These are phyloP conservation scores for Geotrichum aggregatum DNA, from an alignment of 1,139 yeast species.

Conservation along the genomic window DNA sequence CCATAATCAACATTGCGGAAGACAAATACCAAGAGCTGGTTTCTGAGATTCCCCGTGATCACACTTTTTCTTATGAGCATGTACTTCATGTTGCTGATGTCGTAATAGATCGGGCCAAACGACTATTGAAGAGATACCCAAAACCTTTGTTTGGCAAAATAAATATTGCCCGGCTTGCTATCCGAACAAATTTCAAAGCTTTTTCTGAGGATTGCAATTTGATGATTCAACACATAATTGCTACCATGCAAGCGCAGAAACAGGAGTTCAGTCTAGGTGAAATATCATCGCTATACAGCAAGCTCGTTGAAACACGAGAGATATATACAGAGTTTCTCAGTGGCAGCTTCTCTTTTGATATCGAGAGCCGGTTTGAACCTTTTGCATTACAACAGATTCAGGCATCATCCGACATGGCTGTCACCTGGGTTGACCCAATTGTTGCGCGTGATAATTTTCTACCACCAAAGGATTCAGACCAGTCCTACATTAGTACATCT, in stretches of 20 bases:
- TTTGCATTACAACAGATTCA: constrained; percentile 56
- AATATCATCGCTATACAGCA: constrained; percentile 57
- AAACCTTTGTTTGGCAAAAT: constrained; percentile 58
- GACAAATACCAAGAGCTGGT: constrained; percentile 56
- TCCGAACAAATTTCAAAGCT: constrained; percentile 54
- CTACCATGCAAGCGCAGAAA: constrained; percentile 40
- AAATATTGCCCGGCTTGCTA: constrained; percentile 53
- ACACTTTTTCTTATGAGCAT: constrained; percentile 53
- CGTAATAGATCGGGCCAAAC: constrained; percentile 50
- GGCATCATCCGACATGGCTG: constrained; percentile 49
- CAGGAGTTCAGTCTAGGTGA: constrained; percentile 52
- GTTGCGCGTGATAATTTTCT: constrained; percentile 53
- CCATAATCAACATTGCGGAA: constrained; percentile 54
- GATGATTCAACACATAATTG: constrained; percentile 54
- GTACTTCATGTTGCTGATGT: constrained; percentile 57
- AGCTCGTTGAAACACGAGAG: constrained; percentile 53
- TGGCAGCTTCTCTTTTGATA: constrained; percentile 48
- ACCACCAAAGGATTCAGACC: constrained; percentile 46
- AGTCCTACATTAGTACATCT: constrained; percentile 48
- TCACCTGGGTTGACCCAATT: constrained; percentile 52
- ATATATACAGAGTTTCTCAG: constrained; percentile 51
- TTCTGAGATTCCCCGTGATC: constrained; percentile 61
- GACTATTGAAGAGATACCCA: constrained; percentile 58
- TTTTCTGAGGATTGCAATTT: constrained; percentile 62
- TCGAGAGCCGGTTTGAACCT: constrained; percentile 59